These are phyloP conservation scores for Triadica sebifera DNA, from an alignment of 345 rosid genomes.

Conservation along the genomic window DNA sequence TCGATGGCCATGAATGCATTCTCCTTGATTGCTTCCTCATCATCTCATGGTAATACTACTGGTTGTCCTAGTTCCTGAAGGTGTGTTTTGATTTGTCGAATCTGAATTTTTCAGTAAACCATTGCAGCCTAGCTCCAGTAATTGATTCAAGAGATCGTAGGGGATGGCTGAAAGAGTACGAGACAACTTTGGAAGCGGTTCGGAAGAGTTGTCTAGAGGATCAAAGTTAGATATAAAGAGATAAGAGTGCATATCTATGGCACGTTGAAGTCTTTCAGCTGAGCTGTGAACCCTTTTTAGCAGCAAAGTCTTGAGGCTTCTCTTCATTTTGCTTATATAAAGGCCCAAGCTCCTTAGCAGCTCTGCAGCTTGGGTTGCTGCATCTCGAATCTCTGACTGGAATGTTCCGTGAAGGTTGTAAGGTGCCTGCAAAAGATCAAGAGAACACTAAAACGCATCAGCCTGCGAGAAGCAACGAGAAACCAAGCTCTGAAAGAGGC, in stretches of 20 bases:
- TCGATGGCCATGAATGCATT: slow-evolving; percentile 58
- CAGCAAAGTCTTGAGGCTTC: slow-evolving; percentile 33
- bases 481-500: no score
- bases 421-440: slow-evolving; percentile 46
- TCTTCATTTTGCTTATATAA: slow-evolving; percentile 49
- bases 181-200: slow-evolving; percentile 25
- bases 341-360: slow-evolving; percentile 48
- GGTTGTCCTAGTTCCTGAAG: slow-evolving; percentile 20
- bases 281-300: slow-evolving; percentile 50
- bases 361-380: slow-evolving; percentile 52
- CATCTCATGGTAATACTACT: slow-evolving; percentile 46
- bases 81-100: not conserved
- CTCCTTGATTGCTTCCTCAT: slow-evolving; percentile 60
- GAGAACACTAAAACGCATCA: not conserved
- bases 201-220: slow-evolving; percentile 30
- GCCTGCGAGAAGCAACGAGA: no score
- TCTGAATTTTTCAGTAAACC: slow-evolving; percentile 1
- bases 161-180: slow-evolving; percentile 17
- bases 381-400: slow-evolving; percentile 46
- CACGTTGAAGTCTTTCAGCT: slow-evolving; percentile 44
- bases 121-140: slow-evolving; percentile 16
- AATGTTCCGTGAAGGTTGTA: slow-evolving; percentile 46
- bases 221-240: slow-evolving; percentile 40
- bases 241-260: slow-evolving; percentile 49
- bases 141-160: slow-evolving; percentile 14